phyloP scores from a whole-genome alignment of 78 protist species.

The slime mould (Dictyostelium discoideum) region dicty_2.7 NC_007089.4:5464501-5465000 shows the following conservation, averaged over 20 bases:
- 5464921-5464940: background rate
- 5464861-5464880: background rate
- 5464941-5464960: background rate
- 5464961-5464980: background rate
- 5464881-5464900: background rate
- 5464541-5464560: constrained; percentile 48
- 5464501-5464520: constrained; percentile 54
- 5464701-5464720: background rate
- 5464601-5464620: constrained; percentile 55
- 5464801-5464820: background rate
- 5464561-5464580: constrained; percentile 67
- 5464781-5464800: background rate
- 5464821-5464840: background rate
- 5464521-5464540: constrained; percentile 37
- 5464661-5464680: background rate
- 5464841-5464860: background rate
- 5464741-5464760: background rate
- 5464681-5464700: background rate
- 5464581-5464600: constrained; percentile 62
- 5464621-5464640: constrained; percentile 45
- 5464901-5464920: too few species aligned
- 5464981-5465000: constrained; percentile 12
- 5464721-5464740: background rate
- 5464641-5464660: constrained; percentile 2
- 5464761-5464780: background rate